phyloP scores from a whole-genome alignment of 345 rosid species.

The Euclidium syriacum region DNA sequence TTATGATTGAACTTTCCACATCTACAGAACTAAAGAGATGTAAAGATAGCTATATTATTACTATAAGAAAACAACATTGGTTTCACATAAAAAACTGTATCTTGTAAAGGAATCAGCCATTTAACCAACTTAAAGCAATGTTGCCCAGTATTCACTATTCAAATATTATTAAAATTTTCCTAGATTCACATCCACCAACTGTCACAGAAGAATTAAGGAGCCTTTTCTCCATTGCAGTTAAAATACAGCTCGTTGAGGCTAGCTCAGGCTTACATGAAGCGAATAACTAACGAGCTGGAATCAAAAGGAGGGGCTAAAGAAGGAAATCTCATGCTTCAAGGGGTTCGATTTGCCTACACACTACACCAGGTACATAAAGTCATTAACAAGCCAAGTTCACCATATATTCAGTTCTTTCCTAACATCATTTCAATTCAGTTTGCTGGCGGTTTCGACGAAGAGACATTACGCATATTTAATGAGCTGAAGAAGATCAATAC shows the following conservation, averaged over 20 bases:
- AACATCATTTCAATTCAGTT: slow-evolving; percentile 45
- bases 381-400: neutral
- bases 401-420: neutral
- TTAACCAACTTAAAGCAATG: slow-evolving; percentile 1
- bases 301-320: slow-evolving; percentile 31
- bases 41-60: neutral
- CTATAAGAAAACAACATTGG: neutral
- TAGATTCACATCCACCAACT: neutral
- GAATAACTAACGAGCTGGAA: slow-evolving; percentile 48
- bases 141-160: neutral
- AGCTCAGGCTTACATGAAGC: slow-evolving; percentile 65
- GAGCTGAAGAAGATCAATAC: slow-evolving; percentile 52
- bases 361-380: slow-evolving; percentile 65
- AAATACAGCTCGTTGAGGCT: slow-evolving; percentile 63
- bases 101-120: neutral
- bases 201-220: neutral
- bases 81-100: neutral
- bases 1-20: neutral
- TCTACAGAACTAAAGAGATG: neutral
- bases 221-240: slow-evolving; percentile 43
- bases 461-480: slow-evolving; percentile 51
- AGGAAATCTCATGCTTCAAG: slow-evolving; percentile 58
- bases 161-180: neutral
- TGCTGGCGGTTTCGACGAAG: slow-evolving; percentile 88
- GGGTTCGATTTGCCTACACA: slow-evolving; percentile 73